phyloP scores from a whole-genome alignment of 1,139 yeast genomes.

The Candida anutae region DNA sequence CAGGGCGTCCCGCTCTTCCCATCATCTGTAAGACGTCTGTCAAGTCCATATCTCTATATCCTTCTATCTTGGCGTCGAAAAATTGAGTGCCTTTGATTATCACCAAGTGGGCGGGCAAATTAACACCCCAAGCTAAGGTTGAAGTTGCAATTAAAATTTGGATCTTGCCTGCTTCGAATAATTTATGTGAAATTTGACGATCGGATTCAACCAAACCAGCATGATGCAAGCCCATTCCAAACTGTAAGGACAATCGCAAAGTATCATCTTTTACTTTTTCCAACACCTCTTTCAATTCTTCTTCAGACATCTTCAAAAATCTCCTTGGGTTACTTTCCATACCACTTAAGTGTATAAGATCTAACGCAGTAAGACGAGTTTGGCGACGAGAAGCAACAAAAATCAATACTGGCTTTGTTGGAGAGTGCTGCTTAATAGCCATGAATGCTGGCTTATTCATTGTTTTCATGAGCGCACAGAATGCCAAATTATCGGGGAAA shows the following conservation, averaged over 20 bases:
- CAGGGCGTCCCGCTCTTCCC: conserved; percentile 97
- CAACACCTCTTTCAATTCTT: conserved; percentile 59
- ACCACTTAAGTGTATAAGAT: conserved; percentile 88
- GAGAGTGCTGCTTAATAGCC: conserved; percentile 95
- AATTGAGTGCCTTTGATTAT: conserved; percentile 91
- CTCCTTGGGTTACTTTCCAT: conserved; percentile 89
- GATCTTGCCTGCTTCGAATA: conserved; percentile 78
- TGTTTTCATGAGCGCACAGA: conserved; percentile 92
- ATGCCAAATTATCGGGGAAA: conserved; percentile 88
- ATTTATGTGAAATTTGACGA: conserved; percentile 75
- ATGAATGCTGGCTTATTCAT: conserved; percentile 97
- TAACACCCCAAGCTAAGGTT: conserved; percentile 97
- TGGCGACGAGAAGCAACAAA: conserved; percentile 97
- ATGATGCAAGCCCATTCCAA: conserved; percentile 96
- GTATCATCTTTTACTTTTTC: conserved; percentile 83
- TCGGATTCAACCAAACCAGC: conserved; percentile 94
- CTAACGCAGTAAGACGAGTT: conserved; percentile 90
- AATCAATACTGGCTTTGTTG: conserved; percentile 82
- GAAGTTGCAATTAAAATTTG: conserved; percentile 92
- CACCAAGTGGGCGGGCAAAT: conserved; percentile 90
- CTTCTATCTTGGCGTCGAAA: conserved; percentile 76
- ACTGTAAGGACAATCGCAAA: conserved; percentile 72
- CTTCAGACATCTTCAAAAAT: conserved; percentile 70
- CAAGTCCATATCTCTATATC: conserved; percentile 79
- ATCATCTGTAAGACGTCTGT: conserved; percentile 89